Percentiles rank a stretch among this genome's conserved stretches.
Conservation (phyloP, 768 basidiomycete genomes). For the Galerina marginata region DNA sequence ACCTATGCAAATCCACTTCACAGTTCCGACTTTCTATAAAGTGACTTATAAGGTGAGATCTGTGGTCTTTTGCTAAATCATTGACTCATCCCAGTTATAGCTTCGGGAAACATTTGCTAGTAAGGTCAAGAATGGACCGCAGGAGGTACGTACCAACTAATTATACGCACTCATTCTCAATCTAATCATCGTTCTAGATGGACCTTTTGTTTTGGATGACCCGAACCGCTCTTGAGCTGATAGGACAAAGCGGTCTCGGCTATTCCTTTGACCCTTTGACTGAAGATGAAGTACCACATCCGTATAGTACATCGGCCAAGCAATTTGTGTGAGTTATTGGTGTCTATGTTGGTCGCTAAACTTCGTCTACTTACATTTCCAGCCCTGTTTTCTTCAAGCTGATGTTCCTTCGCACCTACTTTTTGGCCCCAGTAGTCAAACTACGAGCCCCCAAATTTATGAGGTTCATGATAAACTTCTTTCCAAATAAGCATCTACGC, state of each 20-base stretch:
- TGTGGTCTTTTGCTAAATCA: neutral
- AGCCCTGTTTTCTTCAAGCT: conserved; percentile 7
- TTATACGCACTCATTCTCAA: conserved; percentile 1
- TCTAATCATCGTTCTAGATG: conserved; percentile 34
- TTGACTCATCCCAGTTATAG: conserved; percentile 17
- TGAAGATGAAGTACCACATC: conserved; percentile 33
- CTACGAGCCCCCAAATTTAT: conserved; percentile 35
- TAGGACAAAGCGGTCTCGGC: conserved; percentile 53
- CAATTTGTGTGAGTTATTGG: conserved; percentile 30
- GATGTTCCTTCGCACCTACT: conserved; percentile 3
- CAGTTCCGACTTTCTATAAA: conserved; percentile 41
- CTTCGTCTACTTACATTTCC: neutral
- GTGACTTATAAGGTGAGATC: conserved; percentile 31
- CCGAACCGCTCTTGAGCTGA: conserved; percentile 51
- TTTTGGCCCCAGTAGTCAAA: conserved; percentile 25
- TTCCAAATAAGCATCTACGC: conserved; percentile 38
- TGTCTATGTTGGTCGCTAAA: too few relatives aligned
- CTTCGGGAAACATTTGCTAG: conserved; percentile 28
- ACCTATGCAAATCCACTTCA: neutral
- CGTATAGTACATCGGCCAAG: conserved; percentile 36
- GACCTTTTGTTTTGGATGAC: conserved; percentile 42
- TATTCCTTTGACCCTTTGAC: conserved; percentile 44
- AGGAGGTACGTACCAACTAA: conserved; percentile 31
- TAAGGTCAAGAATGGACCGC: conserved; percentile 33
- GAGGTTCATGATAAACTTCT: conserved; percentile 34